Base-by-base conservation (phyloP, 306 rosid genomes). In the Medicago truncatula region DNA sequence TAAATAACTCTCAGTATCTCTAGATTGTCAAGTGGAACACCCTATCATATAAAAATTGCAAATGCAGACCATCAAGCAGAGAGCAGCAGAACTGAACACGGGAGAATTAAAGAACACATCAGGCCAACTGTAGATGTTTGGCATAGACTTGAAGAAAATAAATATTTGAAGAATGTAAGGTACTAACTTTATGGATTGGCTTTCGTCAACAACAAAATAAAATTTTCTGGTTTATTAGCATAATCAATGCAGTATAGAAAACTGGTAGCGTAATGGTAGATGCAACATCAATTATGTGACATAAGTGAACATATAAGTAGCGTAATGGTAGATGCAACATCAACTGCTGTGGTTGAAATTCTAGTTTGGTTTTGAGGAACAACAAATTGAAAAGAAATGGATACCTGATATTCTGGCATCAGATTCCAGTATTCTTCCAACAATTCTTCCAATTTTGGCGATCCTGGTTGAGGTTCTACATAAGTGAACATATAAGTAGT, bases 401-500 rank as follows among this genome's bases (percentile, higher is more conserved):
- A 28, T 8, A 86, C 98, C 97, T 95, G 98, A 85, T 95, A 95
- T 76, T 88, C 84, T 28, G 96, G 98, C 96, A 95, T 88, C 74
- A 90, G 79, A 78, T 89, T 87, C 98, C 97, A 95, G 75, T 88
- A 95, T 67, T 76, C 88, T 84, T 94, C 98, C 75, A 94, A 83
- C 47, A 94, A 43, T 70, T 92, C 96, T 84, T 95, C 97, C 60
- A 95, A 58, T 76, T 75, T 87, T 5, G 97, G 97, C 7, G 97
- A 90, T 73, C 82, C 88, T 13, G 92, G 96, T 84, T 86, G 92
- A 82, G 97, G 96, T 78, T 92, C 90, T 58, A 90, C 85, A 58
- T 95, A 95, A 71, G 98, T 92, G 83, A 95, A 95, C 96, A 95
- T 85, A 59, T 92, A 95, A 40, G 93, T 95, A 9, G 98, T 95